A percentile compares a stretch with the other conserved stretches of the same genome.
Conservation (phyloP, 352 stramenopile genomes). For the Globisporangium apiculatum region DNA sequence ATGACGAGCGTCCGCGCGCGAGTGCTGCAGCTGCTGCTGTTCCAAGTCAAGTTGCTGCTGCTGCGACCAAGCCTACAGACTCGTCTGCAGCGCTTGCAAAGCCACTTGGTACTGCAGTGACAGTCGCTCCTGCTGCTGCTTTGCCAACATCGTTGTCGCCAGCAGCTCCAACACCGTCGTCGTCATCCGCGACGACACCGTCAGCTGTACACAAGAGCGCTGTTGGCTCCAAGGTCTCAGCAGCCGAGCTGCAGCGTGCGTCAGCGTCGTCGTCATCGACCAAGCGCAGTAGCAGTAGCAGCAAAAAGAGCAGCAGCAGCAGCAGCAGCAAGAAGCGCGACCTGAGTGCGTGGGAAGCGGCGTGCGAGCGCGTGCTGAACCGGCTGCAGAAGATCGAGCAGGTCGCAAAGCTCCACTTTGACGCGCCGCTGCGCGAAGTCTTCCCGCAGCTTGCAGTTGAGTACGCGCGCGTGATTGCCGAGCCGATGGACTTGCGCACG, state of each 20-base stretch:
- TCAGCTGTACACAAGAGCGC: constrained; percentile 2
- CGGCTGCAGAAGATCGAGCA: constrained; percentile 72
- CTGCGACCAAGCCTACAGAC: no score
- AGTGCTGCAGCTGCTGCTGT: no score
- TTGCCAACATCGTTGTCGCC: no score
- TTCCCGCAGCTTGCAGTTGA: constrained; percentile 65
- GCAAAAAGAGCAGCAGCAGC: constrained; percentile 52
- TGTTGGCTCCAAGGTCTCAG: constrained; percentile 29
- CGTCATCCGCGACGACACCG: neutral
- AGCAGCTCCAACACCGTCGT: no score
- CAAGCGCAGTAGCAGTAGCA: constrained; percentile 52
- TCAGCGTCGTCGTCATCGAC: constrained; percentile 12
- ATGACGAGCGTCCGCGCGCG: neutral
- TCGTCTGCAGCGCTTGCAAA: no score
- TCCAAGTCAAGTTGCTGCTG: no score
- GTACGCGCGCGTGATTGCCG: constrained; percentile 55
- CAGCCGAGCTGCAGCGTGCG: constrained; percentile 14
- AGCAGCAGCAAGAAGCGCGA: constrained; percentile 79
- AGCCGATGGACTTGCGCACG: constrained; percentile 80
- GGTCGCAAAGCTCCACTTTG: constrained; percentile 74
- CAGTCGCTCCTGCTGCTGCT: no score
- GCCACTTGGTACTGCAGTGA: no score
- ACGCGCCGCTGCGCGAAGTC: constrained; percentile 62
- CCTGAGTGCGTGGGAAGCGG: constrained; percentile 59
- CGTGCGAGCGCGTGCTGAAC: constrained; percentile 65